phyloP scores from a whole-genome alignment of 140 eudicot species.

The Stevia rebaudiana region DNA sequence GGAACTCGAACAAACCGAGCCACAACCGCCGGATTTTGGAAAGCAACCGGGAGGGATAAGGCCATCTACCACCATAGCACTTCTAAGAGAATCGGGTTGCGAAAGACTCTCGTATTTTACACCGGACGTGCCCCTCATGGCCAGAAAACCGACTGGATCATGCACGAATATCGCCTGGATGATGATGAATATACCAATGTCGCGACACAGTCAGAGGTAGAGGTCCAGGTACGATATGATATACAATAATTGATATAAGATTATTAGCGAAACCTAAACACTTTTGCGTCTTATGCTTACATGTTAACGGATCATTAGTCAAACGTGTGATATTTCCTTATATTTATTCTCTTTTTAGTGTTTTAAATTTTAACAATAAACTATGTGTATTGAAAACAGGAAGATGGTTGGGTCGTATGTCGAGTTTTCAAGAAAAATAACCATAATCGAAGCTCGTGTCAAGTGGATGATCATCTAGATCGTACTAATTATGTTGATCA shows the following conservation, averaged over 20 bases:
- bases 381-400: too few relatives aligned
- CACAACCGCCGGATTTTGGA: constrained; percentile 84
- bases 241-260: too few relatives aligned
- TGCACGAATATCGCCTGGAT: constrained; percentile 90
- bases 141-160: constrained; percentile 89
- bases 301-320: too few relatives aligned
- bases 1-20: constrained; percentile 91
- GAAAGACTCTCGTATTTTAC: constrained; percentile 79
- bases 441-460: constrained; percentile 38
- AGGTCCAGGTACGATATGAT: constrained; percentile 45
- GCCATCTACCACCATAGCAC: constrained; percentile 53
- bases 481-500: constrained; percentile 13
- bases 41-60: constrained; percentile 90
- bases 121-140: constrained; percentile 94
- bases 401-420: constrained; percentile 95
- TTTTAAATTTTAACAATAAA: too few relatives aligned
- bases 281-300: too few relatives aligned
- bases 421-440: constrained; percentile 79
- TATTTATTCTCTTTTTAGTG: too few relatives aligned
- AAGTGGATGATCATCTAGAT: constrained; percentile 20
- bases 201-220: constrained; percentile 37
- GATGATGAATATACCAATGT: constrained; percentile 36
- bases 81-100: constrained; percentile 73
- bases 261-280: too few relatives aligned
- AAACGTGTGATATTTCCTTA: too few relatives aligned